Evolutionary conservation across 2,329 filamentous ascomycete genomes (phyloP), one percentile per base, ranked within the genome.

Genomic region (Blumeria graminis): DNA sequence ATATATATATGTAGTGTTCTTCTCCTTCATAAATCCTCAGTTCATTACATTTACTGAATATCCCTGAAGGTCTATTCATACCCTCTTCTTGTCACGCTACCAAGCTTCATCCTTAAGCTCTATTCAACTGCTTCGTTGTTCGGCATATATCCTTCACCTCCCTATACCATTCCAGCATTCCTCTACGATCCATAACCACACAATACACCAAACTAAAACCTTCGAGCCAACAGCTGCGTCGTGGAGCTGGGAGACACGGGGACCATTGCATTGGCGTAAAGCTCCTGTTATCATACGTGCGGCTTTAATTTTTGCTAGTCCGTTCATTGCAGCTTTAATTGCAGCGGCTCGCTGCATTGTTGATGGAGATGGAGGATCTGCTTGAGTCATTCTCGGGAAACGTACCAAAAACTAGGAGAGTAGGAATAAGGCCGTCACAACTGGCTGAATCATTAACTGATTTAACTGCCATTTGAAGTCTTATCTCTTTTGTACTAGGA

Each of bases 241-340:
- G 52, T 57, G 48, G 11, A 59, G 51, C 1, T 16, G 10, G 6
- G 55, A 48, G 0, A 46, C 46, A 22, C 38, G 38, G 2, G 51
- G 55, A 13, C 56, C 39, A 34, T 57, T 59, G 6, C 51, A 13
- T 14, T 10, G 51, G 35, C 38, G 36, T 2, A 59, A 33, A 3
- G 52, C 55, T 16, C 58, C 56, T n/a, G 35, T 39, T 28, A 57
- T n/a, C 38, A 58, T 9, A 6, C 56, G 22, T 22, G 13, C 28
- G 28, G 55, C 50, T 11, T 43, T 18, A 11, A 57, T 28, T 14
- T 57, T 60, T 8, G 36, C 7, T 28, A 58, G n/a, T 45, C 57
- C 55, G 4, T 46, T 51, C 50, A 57, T 58, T 9, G 57, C 57
- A 22, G 57, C 56, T 16, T 55, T 57, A 16, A 58, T 34, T 6